These are phyloP conservation scores for Candida parachauliodes DNA, from an alignment of 805 yeast species.

Conservation along the genomic window DNA sequence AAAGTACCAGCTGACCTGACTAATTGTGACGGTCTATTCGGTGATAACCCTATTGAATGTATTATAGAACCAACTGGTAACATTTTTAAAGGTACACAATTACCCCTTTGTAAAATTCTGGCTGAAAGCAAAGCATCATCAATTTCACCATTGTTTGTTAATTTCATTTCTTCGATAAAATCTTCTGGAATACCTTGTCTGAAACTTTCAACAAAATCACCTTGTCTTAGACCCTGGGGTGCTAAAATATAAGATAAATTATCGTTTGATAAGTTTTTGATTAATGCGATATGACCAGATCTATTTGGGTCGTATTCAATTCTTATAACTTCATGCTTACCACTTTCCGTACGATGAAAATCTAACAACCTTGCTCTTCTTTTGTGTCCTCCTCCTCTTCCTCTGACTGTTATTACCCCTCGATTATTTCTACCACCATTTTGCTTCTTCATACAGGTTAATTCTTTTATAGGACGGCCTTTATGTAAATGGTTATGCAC, in stretches of 20 bases:
- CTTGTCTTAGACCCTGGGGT: conserved; percentile 87
- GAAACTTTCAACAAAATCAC: conserved; percentile 86
- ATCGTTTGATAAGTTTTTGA: conserved; percentile 61
- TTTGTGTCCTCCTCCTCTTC: conserved; percentile 96
- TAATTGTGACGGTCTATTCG: conserved; percentile 76
- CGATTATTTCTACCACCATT: conserved; percentile 86
- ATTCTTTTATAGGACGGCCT: conserved; percentile 73
- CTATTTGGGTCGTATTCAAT: conserved; percentile 96
- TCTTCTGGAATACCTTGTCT: conserved; percentile 81
- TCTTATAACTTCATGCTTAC: conserved; percentile 75
- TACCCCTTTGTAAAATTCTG: conserved; percentile 86
- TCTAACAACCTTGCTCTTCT: conserved; percentile 84
- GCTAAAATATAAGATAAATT: conserved; percentile 80
- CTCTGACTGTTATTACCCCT: conserved; percentile 88
- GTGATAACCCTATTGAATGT: conserved; percentile 76
- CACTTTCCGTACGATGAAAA: conserved; percentile 60
- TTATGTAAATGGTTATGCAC: conserved; percentile 82
- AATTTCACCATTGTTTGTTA: conserved; percentile 64
- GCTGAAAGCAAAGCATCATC: conserved; percentile 91
- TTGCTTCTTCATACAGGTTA: conserved; percentile 68
- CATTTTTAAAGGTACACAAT: conserved; percentile 88
- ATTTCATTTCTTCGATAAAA: conserved; percentile 67
- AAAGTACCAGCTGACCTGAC: conserved; percentile 95
- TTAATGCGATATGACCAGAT: conserved; percentile 86
- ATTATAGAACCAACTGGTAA: conserved; percentile 92